Evolutionary conservation across 2,329 filamentous ascomycete genomes (phyloP).

Genomic region (Coniella vitis): DNA sequence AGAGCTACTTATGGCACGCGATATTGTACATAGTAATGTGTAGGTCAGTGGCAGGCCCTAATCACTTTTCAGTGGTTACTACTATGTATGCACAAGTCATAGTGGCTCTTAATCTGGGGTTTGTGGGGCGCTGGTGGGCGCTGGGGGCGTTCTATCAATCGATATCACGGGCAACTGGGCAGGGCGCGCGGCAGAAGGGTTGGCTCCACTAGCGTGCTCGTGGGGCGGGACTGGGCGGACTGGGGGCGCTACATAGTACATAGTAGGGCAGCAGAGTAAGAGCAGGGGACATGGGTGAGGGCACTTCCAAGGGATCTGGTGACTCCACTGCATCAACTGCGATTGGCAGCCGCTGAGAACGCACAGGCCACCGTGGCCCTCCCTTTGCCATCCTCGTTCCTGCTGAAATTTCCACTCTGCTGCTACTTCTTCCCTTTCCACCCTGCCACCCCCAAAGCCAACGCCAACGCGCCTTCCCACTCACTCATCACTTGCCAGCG

Average conservation of each 20-base stretch:
- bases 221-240: no score
- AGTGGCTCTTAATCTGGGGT: constrained; percentile 1
- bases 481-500: neutral
- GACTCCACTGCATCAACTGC: neutral
- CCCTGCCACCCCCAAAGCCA: neutral
- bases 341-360: neutral
- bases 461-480: neutral
- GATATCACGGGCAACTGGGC: no score
- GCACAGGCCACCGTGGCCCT: constrained; percentile 2
- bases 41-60: no score
- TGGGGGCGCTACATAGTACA: no score
- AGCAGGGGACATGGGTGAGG: no score
- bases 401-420: constrained; percentile 4
- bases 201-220: neutral
- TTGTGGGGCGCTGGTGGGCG: neutral
- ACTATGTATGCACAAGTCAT: no score
- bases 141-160: no score
- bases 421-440: neutral
- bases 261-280: no score
- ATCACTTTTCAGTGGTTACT: no score
- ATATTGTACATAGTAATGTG: no score
- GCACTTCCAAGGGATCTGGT: neutral
- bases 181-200: neutral
- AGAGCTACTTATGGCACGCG: no score
- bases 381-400: constrained; percentile 4